Evolutionary conservation across 352 stramenopile genomes (phyloP), one percentile per base, ranked within the genome.

Genomic region (Phytophthora idaei): DNA sequence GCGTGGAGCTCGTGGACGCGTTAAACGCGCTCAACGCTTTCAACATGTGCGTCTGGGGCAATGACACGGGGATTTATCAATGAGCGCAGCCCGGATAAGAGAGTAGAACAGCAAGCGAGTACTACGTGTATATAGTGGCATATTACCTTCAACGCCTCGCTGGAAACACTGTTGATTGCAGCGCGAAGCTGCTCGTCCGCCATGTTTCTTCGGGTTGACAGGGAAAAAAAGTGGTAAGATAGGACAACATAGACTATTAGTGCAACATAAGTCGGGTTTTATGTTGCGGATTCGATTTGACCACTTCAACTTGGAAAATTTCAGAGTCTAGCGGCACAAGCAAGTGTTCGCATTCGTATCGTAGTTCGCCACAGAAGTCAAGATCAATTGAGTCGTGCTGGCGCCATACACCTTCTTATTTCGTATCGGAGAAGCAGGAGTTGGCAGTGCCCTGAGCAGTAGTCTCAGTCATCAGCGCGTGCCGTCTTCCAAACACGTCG

Each of bases 1-100:
- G 37, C 11, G 10, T 31, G 4, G 57, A 49, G 58, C 36, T 69
- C 2, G 28, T 47, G 10, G 41, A 63, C 27, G 58, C 45, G 29
- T 72, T 46, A 31, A 93, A 93, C 14, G 65, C 61, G 11, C 72
- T 69, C 12, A 96, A 50, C n/a, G 86, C 85, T 44, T 69, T 54
- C 25, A 83, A 56, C 86, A 96, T 96, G 72, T 96, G 76, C 45
- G 61, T 73, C 88, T 96, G 58, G 9, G 29, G 21, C 32, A 70
- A 53, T 59, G 15, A 57, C 45, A 65, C 12, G 17, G 53, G 25
- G 37, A 63, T 61, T 64, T 71, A 46, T 46, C 46, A 55, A 59
- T 74, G 28, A 71, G 41, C 53, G 57, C 39, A 2, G 27, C 11
- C 10, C 34, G 10, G 5, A 71, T 37, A 27, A 51, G 17, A 21